Evolutionary conservation across 768 basidiomycete species (phyloP).

Genomic region (Dioszegia hungarica): DNA sequence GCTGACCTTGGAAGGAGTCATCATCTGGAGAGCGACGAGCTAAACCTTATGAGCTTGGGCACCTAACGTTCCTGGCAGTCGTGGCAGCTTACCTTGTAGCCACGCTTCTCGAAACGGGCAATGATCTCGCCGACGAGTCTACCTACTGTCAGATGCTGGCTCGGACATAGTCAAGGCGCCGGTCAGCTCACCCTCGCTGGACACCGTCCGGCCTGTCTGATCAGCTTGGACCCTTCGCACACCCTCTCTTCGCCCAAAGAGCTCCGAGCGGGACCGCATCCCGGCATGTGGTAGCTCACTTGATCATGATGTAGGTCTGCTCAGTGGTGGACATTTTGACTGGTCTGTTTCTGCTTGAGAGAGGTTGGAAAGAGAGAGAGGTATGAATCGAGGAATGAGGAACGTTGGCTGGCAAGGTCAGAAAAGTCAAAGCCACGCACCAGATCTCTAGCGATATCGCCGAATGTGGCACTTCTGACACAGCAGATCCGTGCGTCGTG

Average conservation of each 20-base stretch:
- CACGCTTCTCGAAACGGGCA: conserved; percentile 91
- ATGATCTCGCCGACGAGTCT: conserved; percentile 90
- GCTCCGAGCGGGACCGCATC: no score
- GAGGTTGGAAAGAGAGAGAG: background rate
- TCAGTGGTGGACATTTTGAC: conserved; percentile 64
- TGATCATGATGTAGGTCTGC: conserved; percentile 99
- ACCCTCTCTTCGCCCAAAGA: no score
- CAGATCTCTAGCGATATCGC: background rate
- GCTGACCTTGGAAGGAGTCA: conserved; percentile 59
- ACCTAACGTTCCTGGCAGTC: background rate
- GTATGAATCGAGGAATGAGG: background rate
- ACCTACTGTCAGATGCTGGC: background rate
- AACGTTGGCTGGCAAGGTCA: background rate
- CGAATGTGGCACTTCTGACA: no score
- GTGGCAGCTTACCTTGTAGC: conserved; percentile 63
- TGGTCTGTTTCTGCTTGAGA: background rate
- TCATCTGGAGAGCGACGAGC: conserved; percentile 89
- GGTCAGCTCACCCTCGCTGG: conserved; percentile 60
- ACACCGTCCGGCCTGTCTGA: conserved; percentile 87
- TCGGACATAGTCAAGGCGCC: background rate
- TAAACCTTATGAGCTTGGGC: conserved; percentile 1
- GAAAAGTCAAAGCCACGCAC: conserved; percentile 8
- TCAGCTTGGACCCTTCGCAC: no score
- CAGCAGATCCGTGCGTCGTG: no score
- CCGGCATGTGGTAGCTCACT: conserved; percentile 51